Conservation (phyloP, 1,139 yeast genomes). For the Geotrichum cucujoidarum region DNA sequence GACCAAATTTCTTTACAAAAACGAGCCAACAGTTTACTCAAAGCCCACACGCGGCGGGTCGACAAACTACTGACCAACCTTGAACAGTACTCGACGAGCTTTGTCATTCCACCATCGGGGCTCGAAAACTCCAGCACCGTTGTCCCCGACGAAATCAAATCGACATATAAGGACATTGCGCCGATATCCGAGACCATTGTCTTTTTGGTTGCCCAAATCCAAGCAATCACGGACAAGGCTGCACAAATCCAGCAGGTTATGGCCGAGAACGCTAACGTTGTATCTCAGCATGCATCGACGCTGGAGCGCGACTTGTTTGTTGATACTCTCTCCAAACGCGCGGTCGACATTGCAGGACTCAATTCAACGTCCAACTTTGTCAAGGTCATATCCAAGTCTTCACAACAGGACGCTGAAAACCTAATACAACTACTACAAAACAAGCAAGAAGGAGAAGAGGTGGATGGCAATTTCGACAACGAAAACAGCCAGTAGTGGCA, state of each 20-base stretch:
- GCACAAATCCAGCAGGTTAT: constrained; percentile 15
- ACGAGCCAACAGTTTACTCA: constrained; percentile 7
- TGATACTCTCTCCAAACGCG: constrained; percentile 22
- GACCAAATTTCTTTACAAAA: constrained; percentile 6
- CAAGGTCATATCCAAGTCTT: constrained; percentile 1
- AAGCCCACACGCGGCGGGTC: constrained; percentile 4
- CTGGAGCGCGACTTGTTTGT: constrained; percentile 23
- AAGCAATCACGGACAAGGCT: constrained; percentile 9
- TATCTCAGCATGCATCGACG: constrained; percentile 1
- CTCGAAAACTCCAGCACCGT: not conserved
- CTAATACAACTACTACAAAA: not conserved
- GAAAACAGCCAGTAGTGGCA: too few species aligned
- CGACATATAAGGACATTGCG: constrained; percentile 5
- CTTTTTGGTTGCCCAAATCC: constrained; percentile 9
- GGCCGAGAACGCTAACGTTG: constrained; percentile 4
- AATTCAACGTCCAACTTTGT: constrained; percentile 1
- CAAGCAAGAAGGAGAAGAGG: too few species aligned
- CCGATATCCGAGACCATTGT: constrained; percentile 8
- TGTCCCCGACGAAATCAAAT: constrained; percentile 1
- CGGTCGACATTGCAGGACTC: constrained; percentile 21
- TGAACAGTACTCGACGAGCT: constrained; percentile 1
- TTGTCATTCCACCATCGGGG: constrained; percentile 1
- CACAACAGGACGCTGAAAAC: not conserved
- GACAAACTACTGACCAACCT: constrained; percentile 7
- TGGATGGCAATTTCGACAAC: not conserved